Percentiles rank a stretch among this genome's conserved stretches.
Conservation (phyloP, 2,329 filamentous ascomycete species). For the Aspergillus sp. region DNA sequence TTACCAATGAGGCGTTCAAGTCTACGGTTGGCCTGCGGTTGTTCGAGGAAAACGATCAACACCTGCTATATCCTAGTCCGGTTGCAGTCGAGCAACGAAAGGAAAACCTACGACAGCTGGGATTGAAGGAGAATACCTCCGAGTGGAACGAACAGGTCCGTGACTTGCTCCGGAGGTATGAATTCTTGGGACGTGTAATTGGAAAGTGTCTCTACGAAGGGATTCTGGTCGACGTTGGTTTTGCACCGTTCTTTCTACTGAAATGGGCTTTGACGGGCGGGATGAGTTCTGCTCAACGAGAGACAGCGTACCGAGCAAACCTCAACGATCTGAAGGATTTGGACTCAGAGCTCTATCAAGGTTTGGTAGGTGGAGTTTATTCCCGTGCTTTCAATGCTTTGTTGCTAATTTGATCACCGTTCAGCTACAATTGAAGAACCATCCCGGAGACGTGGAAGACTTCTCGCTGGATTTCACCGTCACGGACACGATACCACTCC, state of each 20-base stretch:
- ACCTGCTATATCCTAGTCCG: slow-evolving; percentile 86
- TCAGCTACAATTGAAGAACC: slow-evolving; percentile 74
- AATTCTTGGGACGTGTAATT: slow-evolving; percentile 88
- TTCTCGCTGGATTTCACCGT: slow-evolving; percentile 88
- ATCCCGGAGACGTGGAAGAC: slow-evolving; percentile 74
- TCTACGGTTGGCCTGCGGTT: slow-evolving; percentile 58
- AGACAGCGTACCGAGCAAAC: slow-evolving; percentile 79
- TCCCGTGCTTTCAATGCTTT: neutral
- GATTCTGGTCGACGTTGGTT: slow-evolving; percentile 87
- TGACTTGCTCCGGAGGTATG: slow-evolving; percentile 71
- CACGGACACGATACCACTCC: slow-evolving; percentile 63
- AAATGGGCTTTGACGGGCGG: slow-evolving; percentile 85
- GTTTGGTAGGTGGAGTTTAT: slow-evolving; percentile 57
- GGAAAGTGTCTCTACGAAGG: slow-evolving; percentile 98
- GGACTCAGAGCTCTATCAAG: slow-evolving; percentile 86
- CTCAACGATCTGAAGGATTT: slow-evolving; percentile 92
- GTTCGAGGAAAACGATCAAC: slow-evolving; percentile 82
- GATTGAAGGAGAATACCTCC: slow-evolving; percentile 53
- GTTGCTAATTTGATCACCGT: neutral
- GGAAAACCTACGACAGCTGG: slow-evolving; percentile 55
- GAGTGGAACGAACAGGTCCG: slow-evolving; percentile 59
- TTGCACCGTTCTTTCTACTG: slow-evolving; percentile 92
- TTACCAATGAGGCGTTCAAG: slow-evolving; percentile 81
- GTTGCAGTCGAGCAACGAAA: slow-evolving; percentile 68
- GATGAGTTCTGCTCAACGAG: slow-evolving; percentile 61